These are phyloP conservation scores for Triticum dicoccoides DNA, from an alignment of 176 grass and related monocot species.

Conservation along the genomic window DNA sequence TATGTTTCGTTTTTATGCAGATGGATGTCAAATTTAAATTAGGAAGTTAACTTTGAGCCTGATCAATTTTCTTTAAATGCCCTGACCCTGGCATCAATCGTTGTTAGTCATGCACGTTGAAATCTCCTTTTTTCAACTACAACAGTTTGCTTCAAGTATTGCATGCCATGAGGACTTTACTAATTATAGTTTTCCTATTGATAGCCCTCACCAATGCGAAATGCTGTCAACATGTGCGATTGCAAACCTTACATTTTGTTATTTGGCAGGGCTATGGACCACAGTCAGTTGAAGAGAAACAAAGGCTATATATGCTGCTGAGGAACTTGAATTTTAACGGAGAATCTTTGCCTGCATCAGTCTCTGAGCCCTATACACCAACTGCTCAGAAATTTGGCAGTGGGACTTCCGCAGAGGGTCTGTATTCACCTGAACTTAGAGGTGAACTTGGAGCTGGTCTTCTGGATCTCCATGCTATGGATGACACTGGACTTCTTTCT, in stretches of 20 bases:
- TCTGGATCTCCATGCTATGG: constrained; percentile 93
- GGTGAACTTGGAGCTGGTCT: constrained; percentile 98
- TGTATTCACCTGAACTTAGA: constrained; percentile 95
- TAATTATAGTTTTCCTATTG: not conserved
- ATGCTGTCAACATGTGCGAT: not conserved
- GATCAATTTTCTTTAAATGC: not conserved
- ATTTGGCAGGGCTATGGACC: constrained; percentile 92
- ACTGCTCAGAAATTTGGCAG: constrained; percentile 63
- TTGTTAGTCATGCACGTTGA: not conserved
- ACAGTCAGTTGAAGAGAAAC: constrained; percentile 90
- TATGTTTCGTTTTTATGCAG: not conserved
- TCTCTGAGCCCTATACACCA: constrained; percentile 71
- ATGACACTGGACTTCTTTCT: constrained; percentile 91
- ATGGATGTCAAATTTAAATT: not conserved
- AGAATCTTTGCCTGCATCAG: constrained; percentile 48
- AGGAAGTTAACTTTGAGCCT: not conserved
- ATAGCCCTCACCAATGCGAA: not conserved
- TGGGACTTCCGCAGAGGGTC: constrained; percentile 50
- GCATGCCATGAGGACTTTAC: not conserved
- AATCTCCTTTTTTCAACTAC: not conserved
- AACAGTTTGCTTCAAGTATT: constrained; percentile 10
- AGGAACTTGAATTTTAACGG: constrained; percentile 89
- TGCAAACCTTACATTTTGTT: constrained; percentile 26
- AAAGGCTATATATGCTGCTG: constrained; percentile 77
- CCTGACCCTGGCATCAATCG: not conserved